Percentiles rank a stretch among this genome's conserved stretches.
Evolutionary conservation across 768 basidiomycete species (phyloP).

Genomic region (Tulasnella sp.): DNA sequence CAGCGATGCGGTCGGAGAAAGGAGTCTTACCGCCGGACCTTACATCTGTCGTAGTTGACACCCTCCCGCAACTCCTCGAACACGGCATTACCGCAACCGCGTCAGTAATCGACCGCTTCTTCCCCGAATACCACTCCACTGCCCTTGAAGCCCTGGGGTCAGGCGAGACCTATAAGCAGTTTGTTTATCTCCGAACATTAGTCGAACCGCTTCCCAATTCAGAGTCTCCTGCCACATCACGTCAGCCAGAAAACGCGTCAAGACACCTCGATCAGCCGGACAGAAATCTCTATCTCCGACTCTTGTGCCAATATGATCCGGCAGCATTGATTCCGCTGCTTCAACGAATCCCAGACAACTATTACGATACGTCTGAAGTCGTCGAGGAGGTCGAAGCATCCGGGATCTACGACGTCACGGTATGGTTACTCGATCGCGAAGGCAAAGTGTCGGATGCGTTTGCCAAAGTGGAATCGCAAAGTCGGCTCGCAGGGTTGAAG

Average conservation of each 20-base stretch:
- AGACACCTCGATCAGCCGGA: conserved; percentile 49
- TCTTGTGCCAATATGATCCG: conserved; percentile 72
- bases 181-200: conserved; percentile 73
- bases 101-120: conserved; percentile 61
- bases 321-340: conserved; percentile 60
- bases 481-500: conserved; percentile 26
- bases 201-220: conserved; percentile 52
- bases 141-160: conserved; percentile 55
- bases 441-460: conserved; percentile 66
- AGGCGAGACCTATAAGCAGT: conserved; percentile 52
- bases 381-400: conserved; percentile 63
- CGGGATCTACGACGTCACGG: conserved; percentile 65
- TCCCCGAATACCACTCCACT: conserved; percentile 60
- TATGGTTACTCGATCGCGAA: conserved; percentile 72
- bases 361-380: conserved; percentile 55
- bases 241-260: conserved; percentile 38
- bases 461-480: conserved; percentile 52
- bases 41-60: conserved; percentile 49
- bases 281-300: conserved; percentile 59
- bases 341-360: conserved; percentile 50
- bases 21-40: conserved; percentile 57
- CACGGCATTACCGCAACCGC: conserved; percentile 65
- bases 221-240: conserved; percentile 36
- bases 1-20: conserved; percentile 48
- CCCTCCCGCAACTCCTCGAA: conserved; percentile 63